Conservation (phyloP, 1,284 basidiomycete genomes). For the Rhodotorula glutinis region DNA sequence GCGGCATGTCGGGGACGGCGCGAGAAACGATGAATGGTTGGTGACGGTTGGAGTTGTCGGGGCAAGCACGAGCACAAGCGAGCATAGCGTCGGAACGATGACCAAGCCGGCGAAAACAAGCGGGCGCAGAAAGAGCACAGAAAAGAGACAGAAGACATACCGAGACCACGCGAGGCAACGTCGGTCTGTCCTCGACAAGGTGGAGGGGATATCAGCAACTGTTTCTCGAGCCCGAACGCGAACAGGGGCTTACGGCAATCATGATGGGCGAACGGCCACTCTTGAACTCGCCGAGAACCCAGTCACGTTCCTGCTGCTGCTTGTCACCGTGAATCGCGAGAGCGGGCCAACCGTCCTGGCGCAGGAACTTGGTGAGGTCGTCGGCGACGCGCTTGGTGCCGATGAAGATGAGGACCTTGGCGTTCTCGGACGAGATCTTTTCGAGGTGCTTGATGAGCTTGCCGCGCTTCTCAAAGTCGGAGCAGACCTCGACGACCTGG, state of each 20-base stretch:
- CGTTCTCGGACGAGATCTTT: conserved; percentile 91
- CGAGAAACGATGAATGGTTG: no score
- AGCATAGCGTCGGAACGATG: not conserved
- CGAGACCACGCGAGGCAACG: conserved; percentile 96
- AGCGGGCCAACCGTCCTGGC: conserved; percentile 97
- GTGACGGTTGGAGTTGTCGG: no score
- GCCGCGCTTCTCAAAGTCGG: conserved; percentile 94
- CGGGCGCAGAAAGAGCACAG: conserved; percentile 37
- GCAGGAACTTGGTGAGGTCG: conserved; percentile 94
- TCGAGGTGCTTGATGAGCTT: conserved; percentile 97
- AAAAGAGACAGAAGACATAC: conserved; percentile 65
- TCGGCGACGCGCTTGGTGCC: conserved; percentile 97
- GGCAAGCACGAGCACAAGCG: conserved; percentile 1
- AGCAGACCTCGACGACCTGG: conserved; percentile 94
- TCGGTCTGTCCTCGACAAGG: conserved; percentile 44
- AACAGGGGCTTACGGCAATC: conserved; percentile 67
- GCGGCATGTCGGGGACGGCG: not conserved
- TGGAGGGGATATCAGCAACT: not conserved
- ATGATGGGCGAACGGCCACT: conserved; percentile 94
- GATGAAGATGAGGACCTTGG: conserved; percentile 98
- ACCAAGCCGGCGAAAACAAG: not conserved
- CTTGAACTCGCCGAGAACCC: conserved; percentile 98
- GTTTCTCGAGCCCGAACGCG: not conserved
- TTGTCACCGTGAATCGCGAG: conserved; percentile 99
- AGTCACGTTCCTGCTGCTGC: conserved; percentile 87